Conservation (phyloP, 2,329 filamentous ascomycete species). For the Daldinia sp. region DNA sequence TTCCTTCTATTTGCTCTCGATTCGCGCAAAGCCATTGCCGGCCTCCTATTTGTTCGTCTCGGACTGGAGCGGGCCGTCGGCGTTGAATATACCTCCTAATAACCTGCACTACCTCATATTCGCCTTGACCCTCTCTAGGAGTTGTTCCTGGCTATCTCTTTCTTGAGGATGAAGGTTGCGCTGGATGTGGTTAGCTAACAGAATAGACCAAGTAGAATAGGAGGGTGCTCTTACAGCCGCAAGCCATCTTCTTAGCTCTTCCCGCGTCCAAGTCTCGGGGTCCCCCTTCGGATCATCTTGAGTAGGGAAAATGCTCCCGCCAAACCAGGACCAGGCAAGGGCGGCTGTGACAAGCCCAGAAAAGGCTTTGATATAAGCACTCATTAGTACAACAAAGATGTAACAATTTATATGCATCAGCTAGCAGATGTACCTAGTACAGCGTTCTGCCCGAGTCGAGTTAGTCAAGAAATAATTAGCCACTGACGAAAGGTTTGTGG, state of each 20-base stretch:
- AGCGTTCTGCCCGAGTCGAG: constrained; percentile 62
- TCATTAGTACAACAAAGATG: constrained; percentile 39
- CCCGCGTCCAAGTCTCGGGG: constrained; percentile 74
- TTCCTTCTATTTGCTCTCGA: background rate
- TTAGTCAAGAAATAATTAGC: constrained; percentile 5
- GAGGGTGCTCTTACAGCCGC: constrained; percentile 68
- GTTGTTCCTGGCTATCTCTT: constrained; percentile 67
- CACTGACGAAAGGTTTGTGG: background rate
- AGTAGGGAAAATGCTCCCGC: constrained; percentile 81
- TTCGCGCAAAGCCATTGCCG: background rate
- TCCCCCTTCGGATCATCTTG: constrained; percentile 80
- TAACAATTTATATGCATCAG: constrained; percentile 1
- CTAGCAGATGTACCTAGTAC: constrained; percentile 65
- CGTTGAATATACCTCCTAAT: background rate
- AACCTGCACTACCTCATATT: constrained; percentile 58
- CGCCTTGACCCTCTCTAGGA: constrained; percentile 73
- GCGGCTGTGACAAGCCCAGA: constrained; percentile 82
- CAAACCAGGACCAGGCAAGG: constrained; percentile 86
- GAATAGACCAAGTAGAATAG: background rate
- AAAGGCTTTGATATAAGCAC: constrained; percentile 67
- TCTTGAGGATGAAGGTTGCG: constrained; percentile 68
- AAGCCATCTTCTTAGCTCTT: constrained; percentile 84
- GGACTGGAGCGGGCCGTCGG: background rate
- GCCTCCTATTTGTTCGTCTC: background rate
- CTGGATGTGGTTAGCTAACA: constrained; percentile 51